Evolutionary conservation across 768 basidiomycete genomes (phyloP).

Genomic region (Naganishia vaughanmartiniae): DNA sequence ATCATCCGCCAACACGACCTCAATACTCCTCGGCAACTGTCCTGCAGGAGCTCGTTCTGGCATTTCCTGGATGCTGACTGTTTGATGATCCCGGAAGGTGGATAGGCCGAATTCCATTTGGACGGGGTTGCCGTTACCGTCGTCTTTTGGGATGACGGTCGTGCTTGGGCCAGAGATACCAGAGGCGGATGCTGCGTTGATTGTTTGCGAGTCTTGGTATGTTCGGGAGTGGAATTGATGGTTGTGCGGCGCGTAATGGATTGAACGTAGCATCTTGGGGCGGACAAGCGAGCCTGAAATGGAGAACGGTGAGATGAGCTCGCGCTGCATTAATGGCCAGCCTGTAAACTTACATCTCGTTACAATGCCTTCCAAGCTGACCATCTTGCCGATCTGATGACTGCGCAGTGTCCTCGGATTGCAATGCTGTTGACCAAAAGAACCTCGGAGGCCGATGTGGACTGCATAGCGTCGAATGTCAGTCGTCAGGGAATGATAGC

Average conservation of each 20-base stretch:
- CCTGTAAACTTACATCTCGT: conserved; percentile 66
- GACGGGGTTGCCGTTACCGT: conserved; percentile 81
- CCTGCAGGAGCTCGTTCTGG: conserved; percentile 97
- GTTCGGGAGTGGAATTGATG: conserved; percentile 76
- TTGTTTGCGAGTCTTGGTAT: conserved; percentile 80
- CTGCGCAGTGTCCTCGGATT: conserved; percentile 88
- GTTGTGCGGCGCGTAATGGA: conserved; percentile 92
- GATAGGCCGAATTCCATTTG: conserved; percentile 90
- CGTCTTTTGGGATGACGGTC: conserved; percentile 75
- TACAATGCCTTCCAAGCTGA: conserved; percentile 95
- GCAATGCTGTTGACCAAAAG: conserved; percentile 96
- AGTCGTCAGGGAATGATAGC: neutral
- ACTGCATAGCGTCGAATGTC: conserved; percentile 44
- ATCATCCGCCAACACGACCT: conserved; percentile 93
- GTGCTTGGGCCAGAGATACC: conserved; percentile 36
- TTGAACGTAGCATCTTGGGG: conserved; percentile 95
- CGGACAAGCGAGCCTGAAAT: conserved; percentile 75
- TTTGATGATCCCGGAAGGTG: conserved; percentile 92
- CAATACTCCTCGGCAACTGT: conserved; percentile 90
- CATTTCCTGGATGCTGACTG: conserved; percentile 99
- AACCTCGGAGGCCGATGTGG: conserved; percentile 87
- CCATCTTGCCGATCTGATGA: conserved; percentile 88
- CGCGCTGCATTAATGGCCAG: neutral
- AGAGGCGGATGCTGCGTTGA: conserved; percentile 69
- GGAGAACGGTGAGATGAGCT: neutral